Evolutionary conservation across 257 asterid genomes (phyloP), one percentile per base, ranked within the genome.

Genomic region (Nicotiana benthamiana): DNA sequence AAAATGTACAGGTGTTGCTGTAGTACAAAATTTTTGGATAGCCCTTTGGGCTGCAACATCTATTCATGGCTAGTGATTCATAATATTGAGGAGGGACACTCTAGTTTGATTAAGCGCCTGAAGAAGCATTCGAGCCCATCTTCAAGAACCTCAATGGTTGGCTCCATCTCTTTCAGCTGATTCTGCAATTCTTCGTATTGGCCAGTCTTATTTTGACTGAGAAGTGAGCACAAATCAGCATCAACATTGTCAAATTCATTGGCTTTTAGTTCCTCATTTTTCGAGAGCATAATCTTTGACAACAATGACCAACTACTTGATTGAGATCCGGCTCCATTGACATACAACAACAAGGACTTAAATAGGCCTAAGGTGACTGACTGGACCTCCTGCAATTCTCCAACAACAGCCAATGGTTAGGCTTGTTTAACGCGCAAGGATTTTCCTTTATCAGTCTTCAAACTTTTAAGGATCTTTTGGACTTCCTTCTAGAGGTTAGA

Each of bases 31-130:
- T n/a, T n/a, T n/a, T n/a, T n/a, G n/a, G n/a, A 28, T 52, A 17
- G 63, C 52, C 48, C 27, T 57, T 34, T 17, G 52, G 32, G 72
- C 43, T 9, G 34, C 72, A 26, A 9, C 36, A 24, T 75, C 43
- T 16, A 15, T 65, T 66, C 36, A 12, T 40, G 36, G 26, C 28
- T 83, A 85, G 68, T 80, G 80, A 56, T 65, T 89, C 72, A 87
- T 65, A 63, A 80, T 84, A 68, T 85, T 89, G 81, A 85, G 91
- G 46, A 86, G 84, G 32, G 80, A 88, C 20, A 85, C 91, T 82
- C 89, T 78, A 28, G 88, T 82, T 80, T 83, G 30, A 87, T 89
- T 59, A 89, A 68, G 48, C 80, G 83, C 72, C 77, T 87, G 85
- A 82, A 85, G 26, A 86, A 56, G 27, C 68, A 80, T 70, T 86